Evolutionary conservation across 805 yeast species (phyloP), one percentile per base, ranked within the genome.

Genomic region (Ogataea glucozyma): DNA sequence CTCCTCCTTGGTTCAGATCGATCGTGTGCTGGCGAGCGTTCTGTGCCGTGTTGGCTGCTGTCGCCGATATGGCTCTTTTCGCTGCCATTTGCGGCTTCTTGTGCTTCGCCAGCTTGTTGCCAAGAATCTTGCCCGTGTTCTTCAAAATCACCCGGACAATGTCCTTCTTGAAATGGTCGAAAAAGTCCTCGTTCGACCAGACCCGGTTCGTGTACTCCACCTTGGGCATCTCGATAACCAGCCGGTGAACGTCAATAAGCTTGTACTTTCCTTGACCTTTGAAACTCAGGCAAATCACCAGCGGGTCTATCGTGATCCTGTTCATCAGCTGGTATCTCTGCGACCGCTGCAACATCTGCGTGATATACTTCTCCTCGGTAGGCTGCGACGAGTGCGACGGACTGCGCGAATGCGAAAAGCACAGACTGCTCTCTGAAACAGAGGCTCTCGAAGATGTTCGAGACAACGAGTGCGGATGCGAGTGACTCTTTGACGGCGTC

Each of bases 91-190:
- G n/a, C 12, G 40, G 13, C 31, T 33, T 26, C 41, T 43, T 48
- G 29, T 50, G 56, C 12, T 45, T 35, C 19, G 35, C 72, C 44
- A 91, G 66, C 63, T 87, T 88, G 61, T 88, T 88, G 14, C 87
- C 83, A 20, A 90, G 63, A 36, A 91, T 76, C 46, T 85, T 81
- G 3, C 95, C 96, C 0, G 95, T 74, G 53, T 85, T 86, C 33
- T 68, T 70, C 41, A 85, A 51, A 10, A 84, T 65, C 3, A 79
- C 69, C 52, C 72, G 77, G 31, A 82, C 63, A 12, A 84, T 52
- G 23, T 79, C 81, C 53, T 79, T 83, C 59, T 82, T 79, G 40
- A 90, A 58, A 22, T 76, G 71, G 53, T 75, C 60, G 6, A 84
- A 69, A 21, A 90, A 66, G 49, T 90, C 97, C 41, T 81, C 72